These are phyloP conservation scores for Candida tammaniensis DNA, from an alignment of 805 yeast genomes.

Conservation along the genomic window DNA sequence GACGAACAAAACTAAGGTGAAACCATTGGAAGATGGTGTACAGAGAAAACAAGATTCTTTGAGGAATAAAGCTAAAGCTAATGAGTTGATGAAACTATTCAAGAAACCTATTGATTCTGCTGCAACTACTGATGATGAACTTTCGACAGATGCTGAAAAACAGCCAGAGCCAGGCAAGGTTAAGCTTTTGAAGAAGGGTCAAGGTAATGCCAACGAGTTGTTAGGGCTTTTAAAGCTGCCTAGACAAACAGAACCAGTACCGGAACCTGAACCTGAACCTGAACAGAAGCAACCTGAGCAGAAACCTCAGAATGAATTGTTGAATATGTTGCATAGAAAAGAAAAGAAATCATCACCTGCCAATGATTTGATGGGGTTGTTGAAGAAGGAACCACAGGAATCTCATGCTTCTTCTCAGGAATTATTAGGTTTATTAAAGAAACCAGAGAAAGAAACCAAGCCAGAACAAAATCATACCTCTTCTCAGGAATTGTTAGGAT, in stretches of 20 bases:
- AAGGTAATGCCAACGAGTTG: slow-evolving; percentile 13
- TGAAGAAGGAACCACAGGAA: slow-evolving; percentile 6
- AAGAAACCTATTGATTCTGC: slow-evolving; percentile 14
- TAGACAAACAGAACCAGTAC: not conserved
- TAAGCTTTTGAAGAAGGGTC: slow-evolving; percentile 26
- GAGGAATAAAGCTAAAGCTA: slow-evolving; percentile 29
- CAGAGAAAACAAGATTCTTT: slow-evolving; percentile 15
- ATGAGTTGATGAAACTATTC: slow-evolving; percentile 27
- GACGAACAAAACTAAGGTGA: slow-evolving; percentile 21
- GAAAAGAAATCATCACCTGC: slow-evolving; percentile 14
- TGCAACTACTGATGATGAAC: not conserved
- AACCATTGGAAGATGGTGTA: slow-evolving; percentile 1
- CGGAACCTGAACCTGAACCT: not conserved
- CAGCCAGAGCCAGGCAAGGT: slow-evolving; percentile 20
- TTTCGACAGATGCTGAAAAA: not conserved
- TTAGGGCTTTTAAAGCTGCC: slow-evolving; percentile 14
- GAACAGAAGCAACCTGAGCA: not conserved
- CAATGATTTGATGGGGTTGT: slow-evolving; percentile 17
- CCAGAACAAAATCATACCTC: too few relatives aligned
- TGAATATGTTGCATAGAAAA: slow-evolving; percentile 11
- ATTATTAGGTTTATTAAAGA: slow-evolving; percentile 16
- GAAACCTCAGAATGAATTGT: slow-evolving; percentile 14
- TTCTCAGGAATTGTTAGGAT: not conserved
- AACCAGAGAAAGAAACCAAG: slow-evolving; percentile 3
- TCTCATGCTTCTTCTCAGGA: slow-evolving; percentile 10